Percentiles rank a stretch among this genome's conserved stretches.
Evolutionary conservation across 2,329 filamentous ascomycete genomes (phyloP).

Genomic region (Diatrype stigma): DNA sequence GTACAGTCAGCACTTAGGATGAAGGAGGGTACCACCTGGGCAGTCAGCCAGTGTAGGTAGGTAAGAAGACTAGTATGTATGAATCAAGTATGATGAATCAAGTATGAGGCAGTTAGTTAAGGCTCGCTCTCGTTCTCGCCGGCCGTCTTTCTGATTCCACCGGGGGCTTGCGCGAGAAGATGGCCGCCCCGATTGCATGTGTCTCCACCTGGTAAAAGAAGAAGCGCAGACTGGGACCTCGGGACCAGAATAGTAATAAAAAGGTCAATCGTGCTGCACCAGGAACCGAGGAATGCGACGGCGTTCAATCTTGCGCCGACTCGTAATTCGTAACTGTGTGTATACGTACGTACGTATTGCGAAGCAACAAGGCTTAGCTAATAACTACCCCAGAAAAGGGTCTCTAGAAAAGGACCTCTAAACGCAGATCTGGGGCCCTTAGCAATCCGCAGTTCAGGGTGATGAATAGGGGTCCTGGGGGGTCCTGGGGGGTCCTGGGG

Average conservation of each 20-base stretch:
- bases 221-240: too few relatives aligned
- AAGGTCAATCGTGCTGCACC: not conserved
- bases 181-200: not conserved
- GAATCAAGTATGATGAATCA: not conserved
- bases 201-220: not conserved
- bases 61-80: not conserved
- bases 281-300: not conserved
- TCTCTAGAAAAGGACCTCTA: not conserved
- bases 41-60: not conserved
- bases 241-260: too few relatives aligned
- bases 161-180: not conserved
- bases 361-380: not conserved
- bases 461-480: not conserved
- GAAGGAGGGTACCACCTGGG: not conserved
- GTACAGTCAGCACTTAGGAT: too few relatives aligned
- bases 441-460: not conserved
- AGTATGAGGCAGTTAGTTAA: not conserved
- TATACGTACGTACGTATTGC: too few relatives aligned
- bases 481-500: too few relatives aligned
- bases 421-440: not conserved
- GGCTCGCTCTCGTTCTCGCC: constrained; percentile 11
- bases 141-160: constrained; percentile 14
- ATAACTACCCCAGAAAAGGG: not conserved
- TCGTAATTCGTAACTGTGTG: not conserved
- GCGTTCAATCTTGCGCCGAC: too few relatives aligned